phyloP scores from a whole-genome alignment of 2,329 filamentous ascomycete species.

The Fusarium verrucosum region DNA sequence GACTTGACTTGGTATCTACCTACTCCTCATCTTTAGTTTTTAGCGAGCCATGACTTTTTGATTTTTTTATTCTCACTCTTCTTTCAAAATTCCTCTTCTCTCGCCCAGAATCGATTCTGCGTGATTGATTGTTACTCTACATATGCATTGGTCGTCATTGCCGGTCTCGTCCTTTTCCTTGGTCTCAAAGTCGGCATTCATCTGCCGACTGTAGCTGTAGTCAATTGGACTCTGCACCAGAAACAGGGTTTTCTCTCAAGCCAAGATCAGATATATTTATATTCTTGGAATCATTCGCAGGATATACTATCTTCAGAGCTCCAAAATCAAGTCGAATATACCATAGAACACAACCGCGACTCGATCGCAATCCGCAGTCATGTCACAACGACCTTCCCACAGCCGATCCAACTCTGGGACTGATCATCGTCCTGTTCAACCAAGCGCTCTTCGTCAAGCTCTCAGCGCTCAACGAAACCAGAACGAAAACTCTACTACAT shows the following conservation, averaged over 20 bases:
- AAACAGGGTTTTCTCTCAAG: slow-evolving; percentile 1
- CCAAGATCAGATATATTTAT: slow-evolving; percentile 1
- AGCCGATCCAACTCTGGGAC: slow-evolving; percentile 45
- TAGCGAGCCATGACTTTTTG: slow-evolving; percentile 21
- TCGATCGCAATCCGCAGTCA: slow-evolving; percentile 27
- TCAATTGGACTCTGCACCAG: neutral
- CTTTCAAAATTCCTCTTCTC: neutral
- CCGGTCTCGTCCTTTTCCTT: slow-evolving; percentile 19
- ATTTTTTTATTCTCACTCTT: slow-evolving; percentile 1
- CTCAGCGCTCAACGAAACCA: slow-evolving; percentile 47
- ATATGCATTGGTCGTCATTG: slow-evolving; percentile 28
- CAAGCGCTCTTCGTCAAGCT: slow-evolving; percentile 58
- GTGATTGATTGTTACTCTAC: slow-evolving; percentile 8
- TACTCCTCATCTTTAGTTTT: slow-evolving; percentile 21
- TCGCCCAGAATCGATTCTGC: slow-evolving; percentile 1
- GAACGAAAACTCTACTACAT: slow-evolving; percentile 24
- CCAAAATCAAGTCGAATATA: neutral
- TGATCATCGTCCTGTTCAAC: slow-evolving; percentile 55
- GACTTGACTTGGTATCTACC: slow-evolving; percentile 3
- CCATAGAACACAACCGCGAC: neutral
- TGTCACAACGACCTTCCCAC: slow-evolving; percentile 43
- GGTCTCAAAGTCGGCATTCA: slow-evolving; percentile 15
- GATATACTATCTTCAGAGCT: neutral
- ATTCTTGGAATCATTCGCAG: neutral
- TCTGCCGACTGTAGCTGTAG: slow-evolving; percentile 1